Percentiles rank a stretch among this genome's conserved stretches.
These are phyloP conservation scores for Talaromyces sp. DNA, from an alignment of 2,329 filamentous ascomycete genomes.

Conservation along the genomic window DNA sequence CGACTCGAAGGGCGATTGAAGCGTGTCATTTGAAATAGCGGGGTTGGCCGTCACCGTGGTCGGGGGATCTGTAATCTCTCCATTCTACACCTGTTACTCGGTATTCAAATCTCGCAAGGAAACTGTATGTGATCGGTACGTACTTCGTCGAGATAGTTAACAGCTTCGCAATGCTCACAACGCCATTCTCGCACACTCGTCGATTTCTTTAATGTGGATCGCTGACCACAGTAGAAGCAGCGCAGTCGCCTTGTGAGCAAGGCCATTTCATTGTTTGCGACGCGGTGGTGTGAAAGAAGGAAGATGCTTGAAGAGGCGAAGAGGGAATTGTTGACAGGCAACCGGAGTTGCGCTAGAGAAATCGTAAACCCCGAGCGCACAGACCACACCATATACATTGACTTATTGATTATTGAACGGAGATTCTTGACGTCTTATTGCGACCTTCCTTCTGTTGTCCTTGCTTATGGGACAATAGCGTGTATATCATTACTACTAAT, in stretches of 20 bases:
- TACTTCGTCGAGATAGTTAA: conserved; percentile 86
- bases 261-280: conserved; percentile 36
- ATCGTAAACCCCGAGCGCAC: conserved; percentile 18
- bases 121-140: conserved; percentile 26
- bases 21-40: conserved; percentile 29
- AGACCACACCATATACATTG: conserved; percentile 1
- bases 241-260: conserved; percentile 50
- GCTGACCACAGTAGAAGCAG: conserved; percentile 82
- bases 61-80: conserved; percentile 85
- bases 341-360: background rate
- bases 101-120: background rate
- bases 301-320: background rate
- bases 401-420: too few species aligned
- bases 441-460: background rate
- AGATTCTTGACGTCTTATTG: background rate
- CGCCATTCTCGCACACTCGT: conserved; percentile 63
- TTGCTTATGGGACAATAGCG: too few species aligned
- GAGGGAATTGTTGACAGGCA: background rate
- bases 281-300: background rate
- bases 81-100: conserved; percentile 59
- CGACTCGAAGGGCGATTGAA: conserved; percentile 46
- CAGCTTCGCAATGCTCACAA: conserved; percentile 75
- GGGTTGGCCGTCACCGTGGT: conserved; percentile 53
- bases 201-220: conserved; percentile 59
- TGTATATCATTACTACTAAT: too few species aligned